Evolutionary conservation across 139 green algal species (phyloP), one percentile per base, ranked within the genome.

Genomic region (Pleodorina starrii): DNA sequence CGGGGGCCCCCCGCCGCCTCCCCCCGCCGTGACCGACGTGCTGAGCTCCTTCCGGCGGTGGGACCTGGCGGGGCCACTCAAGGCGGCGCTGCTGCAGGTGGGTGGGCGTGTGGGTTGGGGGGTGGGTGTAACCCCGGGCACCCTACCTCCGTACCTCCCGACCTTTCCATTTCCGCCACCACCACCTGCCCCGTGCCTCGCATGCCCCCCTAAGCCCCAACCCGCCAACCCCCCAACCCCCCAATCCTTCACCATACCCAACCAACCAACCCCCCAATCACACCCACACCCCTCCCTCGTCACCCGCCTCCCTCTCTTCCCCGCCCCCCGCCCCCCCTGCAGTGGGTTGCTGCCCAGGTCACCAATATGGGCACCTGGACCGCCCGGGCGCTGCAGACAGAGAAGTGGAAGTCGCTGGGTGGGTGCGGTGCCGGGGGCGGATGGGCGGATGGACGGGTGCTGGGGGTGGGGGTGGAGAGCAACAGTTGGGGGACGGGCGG

Each of bases 321-420:
- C 54, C 54, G 9, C 54, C 29, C 5, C 29, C 9, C 54, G 5
- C 54, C 50, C 50, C 54, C 29, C 9, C 6, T 66, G 1, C 73
- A 91, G 44, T 94, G 92, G 92, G 88, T 93, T 46, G 40, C 59
- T 16, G 35, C 75, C 1, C 92, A 94, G 75, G 82, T 90, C 0
- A 38, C 43, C 27, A 86, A 82, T 36, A 91, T 96, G 73, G 27
- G 74, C 44, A 90, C 92, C 0, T 97, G 94, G 94, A 82, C 94
- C 40, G 76, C 78, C 11, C 80, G 94, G 36, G 93, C 95, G 85
- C 72, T 96, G 80, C 51, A 89, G 35, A 71, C 79, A 29, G 94
- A 97, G 80, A 91, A 92, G 68, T 97, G 94, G 94, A 83, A 51
- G 59, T 87, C 90, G 5, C 60, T 95, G 86, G 87, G 72, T 50